phyloP scores from a whole-genome alignment of 768 basidiomycete species.

The Macrolepiota fuliginosa region DNA sequence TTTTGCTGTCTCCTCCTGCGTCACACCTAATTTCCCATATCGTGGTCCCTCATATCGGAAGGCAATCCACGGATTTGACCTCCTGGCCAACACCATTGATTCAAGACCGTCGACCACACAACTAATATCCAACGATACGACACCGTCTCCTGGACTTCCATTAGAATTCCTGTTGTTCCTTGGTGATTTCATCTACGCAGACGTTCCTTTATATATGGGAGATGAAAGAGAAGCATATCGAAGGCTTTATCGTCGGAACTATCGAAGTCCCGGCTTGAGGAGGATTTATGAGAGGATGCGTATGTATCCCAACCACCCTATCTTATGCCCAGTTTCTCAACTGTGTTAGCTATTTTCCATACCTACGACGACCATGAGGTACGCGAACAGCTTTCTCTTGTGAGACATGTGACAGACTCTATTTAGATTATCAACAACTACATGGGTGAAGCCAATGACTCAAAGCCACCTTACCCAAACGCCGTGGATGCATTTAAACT shows the following conservation, averaged over 20 bases:
- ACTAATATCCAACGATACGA: neutral
- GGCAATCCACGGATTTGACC: constrained; percentile 62
- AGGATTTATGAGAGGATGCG: constrained; percentile 69
- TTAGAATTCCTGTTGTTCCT: constrained; percentile 67
- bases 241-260: constrained; percentile 66
- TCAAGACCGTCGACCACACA: constrained; percentile 18
- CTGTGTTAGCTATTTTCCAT: constrained; percentile 59
- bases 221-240: constrained; percentile 57
- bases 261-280: constrained; percentile 60
- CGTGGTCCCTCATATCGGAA: constrained; percentile 45
- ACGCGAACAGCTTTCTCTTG: neutral
- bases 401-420: neutral
- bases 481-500: constrained; percentile 57
- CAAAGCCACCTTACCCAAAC: constrained; percentile 48
- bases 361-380: constrained; percentile 78
- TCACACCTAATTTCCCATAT: constrained; percentile 74
- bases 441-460: constrained; percentile 52
- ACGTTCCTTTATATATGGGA: constrained; percentile 63
- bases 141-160: constrained; percentile 14
- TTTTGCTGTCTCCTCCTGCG: constrained; percentile 67
- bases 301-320: constrained; percentile 32
- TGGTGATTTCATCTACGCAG: constrained; percentile 77
- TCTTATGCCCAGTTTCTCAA: constrained; percentile 1
- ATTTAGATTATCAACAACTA: constrained; percentile 64
- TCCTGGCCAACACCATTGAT: constrained; percentile 55